A percentile compares a stretch with the other conserved stretches of the same genome.
Conservation (phyloP, 768 basidiomycete species). For the Termitomyces sp. region DNA sequence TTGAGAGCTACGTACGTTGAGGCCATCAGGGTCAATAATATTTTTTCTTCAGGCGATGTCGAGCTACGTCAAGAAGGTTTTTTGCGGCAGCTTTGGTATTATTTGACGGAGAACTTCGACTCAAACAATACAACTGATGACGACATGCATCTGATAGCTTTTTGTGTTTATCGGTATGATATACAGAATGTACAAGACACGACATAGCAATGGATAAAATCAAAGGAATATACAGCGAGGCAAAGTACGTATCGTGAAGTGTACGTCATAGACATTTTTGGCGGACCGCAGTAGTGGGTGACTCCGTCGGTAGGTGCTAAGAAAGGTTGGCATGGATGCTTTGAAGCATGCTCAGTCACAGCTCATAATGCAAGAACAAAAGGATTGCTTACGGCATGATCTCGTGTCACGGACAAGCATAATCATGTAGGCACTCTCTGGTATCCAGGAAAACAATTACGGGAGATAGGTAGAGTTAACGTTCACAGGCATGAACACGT, state of each 20-base stretch:
- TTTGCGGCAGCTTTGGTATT: background rate
- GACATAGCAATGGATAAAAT: constrained; percentile 5
- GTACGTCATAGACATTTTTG: constrained; percentile 4
- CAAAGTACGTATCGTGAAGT: constrained; percentile 2
- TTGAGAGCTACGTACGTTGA: constrained; percentile 2
- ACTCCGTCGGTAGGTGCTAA: constrained; percentile 9
- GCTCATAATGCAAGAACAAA: background rate
- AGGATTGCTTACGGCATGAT: constrained; percentile 15
- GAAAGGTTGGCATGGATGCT: constrained; percentile 14
- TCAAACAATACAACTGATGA: background rate
- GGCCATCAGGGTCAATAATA: background rate
- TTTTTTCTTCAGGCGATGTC: background rate
- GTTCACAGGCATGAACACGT: constrained; percentile 7
- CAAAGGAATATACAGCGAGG: constrained; percentile 4
- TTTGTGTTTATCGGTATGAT: background rate
- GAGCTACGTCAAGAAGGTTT: background rate
- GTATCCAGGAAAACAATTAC: constrained; percentile 13
- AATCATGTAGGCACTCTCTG: constrained; percentile 10
- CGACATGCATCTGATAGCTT: background rate
- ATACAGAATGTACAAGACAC: constrained; percentile 8
- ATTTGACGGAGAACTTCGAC: background rate
- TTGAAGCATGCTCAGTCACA: background rate
- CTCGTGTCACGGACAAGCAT: constrained; percentile 14
- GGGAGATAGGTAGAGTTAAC: constrained; percentile 6
- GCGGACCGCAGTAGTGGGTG: constrained; percentile 9